Evolutionary conservation across 228 moss, liverwort and hornwort species (phyloP).

Genomic region (Sphagnum magellanicum): DNA sequence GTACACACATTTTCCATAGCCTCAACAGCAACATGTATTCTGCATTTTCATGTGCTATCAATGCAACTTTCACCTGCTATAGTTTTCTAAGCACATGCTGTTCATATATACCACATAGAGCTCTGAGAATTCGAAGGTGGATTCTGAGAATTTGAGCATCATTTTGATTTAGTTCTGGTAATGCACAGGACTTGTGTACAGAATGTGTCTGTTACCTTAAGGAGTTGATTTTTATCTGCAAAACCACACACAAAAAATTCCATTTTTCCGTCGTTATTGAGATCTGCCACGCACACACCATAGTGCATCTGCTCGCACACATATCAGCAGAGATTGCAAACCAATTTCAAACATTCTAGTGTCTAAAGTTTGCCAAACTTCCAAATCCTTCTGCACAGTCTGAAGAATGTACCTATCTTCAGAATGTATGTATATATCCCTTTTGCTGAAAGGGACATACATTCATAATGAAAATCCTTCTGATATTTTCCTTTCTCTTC

Average conservation of each 20-base stretch:
- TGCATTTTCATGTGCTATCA: too few relatives aligned
- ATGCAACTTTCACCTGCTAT: too few relatives aligned
- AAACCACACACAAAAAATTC: slow-evolving; percentile 91
- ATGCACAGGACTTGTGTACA: neutral
- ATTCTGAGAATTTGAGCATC: neutral
- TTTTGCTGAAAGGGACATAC: too few relatives aligned
- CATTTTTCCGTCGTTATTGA: slow-evolving; percentile 70
- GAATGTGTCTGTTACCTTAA: slow-evolving; percentile 41
- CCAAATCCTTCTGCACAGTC: neutral
- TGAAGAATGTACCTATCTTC: neutral
- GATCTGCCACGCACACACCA: slow-evolving; percentile 79
- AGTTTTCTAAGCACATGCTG: too few relatives aligned
- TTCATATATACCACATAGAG: too few relatives aligned
- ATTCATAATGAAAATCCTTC: too few relatives aligned
- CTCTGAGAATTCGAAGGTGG: too few relatives aligned
- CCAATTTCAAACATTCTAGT: neutral
- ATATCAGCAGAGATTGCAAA: slow-evolving; percentile 2
- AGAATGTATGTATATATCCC: neutral
- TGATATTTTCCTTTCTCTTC: neutral
- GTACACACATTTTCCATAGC: too few relatives aligned
- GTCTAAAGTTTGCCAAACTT: neutral
- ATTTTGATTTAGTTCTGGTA: neutral
- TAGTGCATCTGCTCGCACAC: slow-evolving; percentile 61
- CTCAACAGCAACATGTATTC: too few relatives aligned
- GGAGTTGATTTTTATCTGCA: slow-evolving; percentile 62